Base-by-base conservation (phyloP, 2,329 filamentous ascomycete genomes). In the Monosporascus sp. region DNA sequence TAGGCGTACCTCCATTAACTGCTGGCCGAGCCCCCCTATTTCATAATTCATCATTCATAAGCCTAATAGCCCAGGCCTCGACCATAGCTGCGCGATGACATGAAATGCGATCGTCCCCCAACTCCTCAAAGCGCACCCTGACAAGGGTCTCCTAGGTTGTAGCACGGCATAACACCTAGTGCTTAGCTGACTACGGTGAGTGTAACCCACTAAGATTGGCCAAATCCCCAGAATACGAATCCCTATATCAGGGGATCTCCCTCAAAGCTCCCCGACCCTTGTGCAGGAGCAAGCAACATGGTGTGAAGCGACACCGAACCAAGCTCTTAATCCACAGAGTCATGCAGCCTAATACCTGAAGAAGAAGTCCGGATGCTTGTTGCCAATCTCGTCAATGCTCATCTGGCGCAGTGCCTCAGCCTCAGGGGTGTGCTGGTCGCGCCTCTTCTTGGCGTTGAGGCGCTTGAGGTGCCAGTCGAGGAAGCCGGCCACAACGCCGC, bases 351-450 rank as follows among this genome's bases (percentile, higher is more conserved):
- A 46, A n/a, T 46, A 46, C n/a, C 1, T 22, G 44, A 38, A 55
- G 48, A 55, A 52, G 44, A 55, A 55, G 47, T 53, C 53, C 5
- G 53, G 53, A 36, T 55, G 53, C 20, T 34, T 37, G 36, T 52
- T 55, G 9, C 53, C 53, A 47, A 55, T 42, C 36, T 53, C 53
- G 38, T 55, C 53, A 20, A 55, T 47, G 27, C 38, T 52, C 46
- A 48, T 36, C 1, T 39, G 20, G 37, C 53, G 42, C 15, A 22
- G 31, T 4, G 24, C 18, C 22, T 49, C 34, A 36, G 53, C 50
- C 36, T 42, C 41, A 18, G 36, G 47, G 9, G 47, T 17, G 14
- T 50, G 24, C 44, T 55, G 53, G 15, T 48, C 20, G 20, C 34
- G 38, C 8, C 18, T n/a, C 45, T 55, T 55, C 47, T 42, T 51